Conservation (phyloP, 2,329 filamentous ascomycete genomes). For the Aspergillus unguis region DNA sequence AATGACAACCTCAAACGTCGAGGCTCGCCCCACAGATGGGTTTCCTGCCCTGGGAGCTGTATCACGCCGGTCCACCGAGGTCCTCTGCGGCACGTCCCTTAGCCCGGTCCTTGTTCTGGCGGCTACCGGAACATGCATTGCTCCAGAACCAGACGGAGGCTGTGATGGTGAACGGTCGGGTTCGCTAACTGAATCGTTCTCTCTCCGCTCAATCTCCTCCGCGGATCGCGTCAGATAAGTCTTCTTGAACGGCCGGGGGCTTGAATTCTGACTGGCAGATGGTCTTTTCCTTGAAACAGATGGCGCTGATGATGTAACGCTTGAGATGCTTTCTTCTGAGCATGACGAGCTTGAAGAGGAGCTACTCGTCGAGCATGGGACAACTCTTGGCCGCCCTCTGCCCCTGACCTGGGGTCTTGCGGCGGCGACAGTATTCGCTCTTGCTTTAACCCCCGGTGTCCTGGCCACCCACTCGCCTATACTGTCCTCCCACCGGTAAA, state of each 20-base stretch:
- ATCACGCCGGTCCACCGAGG: slow-evolving; percentile 4
- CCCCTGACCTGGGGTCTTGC: slow-evolving; percentile 8
- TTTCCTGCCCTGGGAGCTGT: neutral
- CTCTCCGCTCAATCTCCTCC: slow-evolving; percentile 13
- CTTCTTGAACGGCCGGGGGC: slow-evolving; percentile 25
- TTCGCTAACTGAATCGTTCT: slow-evolving; percentile 4
- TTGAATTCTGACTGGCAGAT: slow-evolving; percentile 12
- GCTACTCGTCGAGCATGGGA: slow-evolving; percentile 25
- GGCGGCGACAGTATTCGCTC: slow-evolving; percentile 9
- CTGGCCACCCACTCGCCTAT: slow-evolving; percentile 57
- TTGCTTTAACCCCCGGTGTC: slow-evolving; percentile 40
- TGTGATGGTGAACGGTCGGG: neutral
- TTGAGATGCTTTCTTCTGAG: slow-evolving; percentile 24
- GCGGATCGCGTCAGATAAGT: slow-evolving; percentile 16
- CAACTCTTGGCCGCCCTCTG: slow-evolving; percentile 12
- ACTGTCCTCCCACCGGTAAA: slow-evolving; percentile 54
- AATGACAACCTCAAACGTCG: slow-evolving; percentile 31
- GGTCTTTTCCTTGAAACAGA: slow-evolving; percentile 24
- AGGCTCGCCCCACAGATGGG: neutral
- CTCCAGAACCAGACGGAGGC: slow-evolving; percentile 11
- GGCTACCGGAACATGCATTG: slow-evolving; percentile 16
- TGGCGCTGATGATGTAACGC: slow-evolving; percentile 29
- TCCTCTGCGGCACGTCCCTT: slow-evolving; percentile 18
- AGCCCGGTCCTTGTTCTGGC: slow-evolving; percentile 19
- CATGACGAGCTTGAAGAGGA: slow-evolving; percentile 20